A percentile compares a stretch with the other conserved stretches of the same genome.
These are phyloP conservation scores for Dictyophora rubrovolvata DNA, from an alignment of 768 basidiomycete genomes.

Conservation along the genomic window DNA sequence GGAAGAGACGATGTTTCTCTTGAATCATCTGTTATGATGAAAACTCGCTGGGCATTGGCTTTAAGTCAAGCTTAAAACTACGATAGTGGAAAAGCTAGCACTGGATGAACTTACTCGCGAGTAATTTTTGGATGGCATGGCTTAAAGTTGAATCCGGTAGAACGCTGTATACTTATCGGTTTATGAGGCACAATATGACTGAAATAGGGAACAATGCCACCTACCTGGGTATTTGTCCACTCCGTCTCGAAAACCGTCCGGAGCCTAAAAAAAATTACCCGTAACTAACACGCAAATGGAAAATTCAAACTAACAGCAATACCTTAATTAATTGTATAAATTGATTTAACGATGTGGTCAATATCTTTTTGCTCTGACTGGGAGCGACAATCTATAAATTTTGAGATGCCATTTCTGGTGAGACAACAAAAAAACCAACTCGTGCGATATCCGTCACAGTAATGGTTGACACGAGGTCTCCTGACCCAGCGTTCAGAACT, in stretches of 20 bases:
- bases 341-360: slow-evolving; percentile 56
- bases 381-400: slow-evolving; percentile 59
- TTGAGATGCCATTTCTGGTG: background rate
- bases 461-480: slow-evolving; percentile 59
- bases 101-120: slow-evolving; percentile 52
- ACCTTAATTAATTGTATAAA: slow-evolving; percentile 71
- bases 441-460: slow-evolving; percentile 78
- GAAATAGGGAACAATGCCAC: slow-evolving; percentile 3
- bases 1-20: slow-evolving; percentile 15
- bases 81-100: background rate
- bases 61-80: slow-evolving; percentile 4
- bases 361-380: slow-evolving; percentile 67
- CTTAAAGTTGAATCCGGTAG: slow-evolving; percentile 50
- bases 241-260: slow-evolving; percentile 71
- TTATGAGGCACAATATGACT: background rate
- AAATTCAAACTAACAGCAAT: background rate
- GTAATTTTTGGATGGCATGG: slow-evolving; percentile 69
- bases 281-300: background rate
- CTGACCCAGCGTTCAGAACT: slow-evolving; percentile 53
- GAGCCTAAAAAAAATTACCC: slow-evolving; percentile 31
- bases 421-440: slow-evolving; percentile 28
- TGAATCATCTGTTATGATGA: slow-evolving; percentile 64
- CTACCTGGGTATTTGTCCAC: slow-evolving; percentile 69
- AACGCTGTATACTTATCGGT: slow-evolving; percentile 58
- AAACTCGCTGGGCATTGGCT: slow-evolving; percentile 76